Evolutionary conservation across 352 stramenopile genomes (phyloP), one percentile per base, ranked within the genome.

Genomic region (Peronospora farinosa): DNA sequence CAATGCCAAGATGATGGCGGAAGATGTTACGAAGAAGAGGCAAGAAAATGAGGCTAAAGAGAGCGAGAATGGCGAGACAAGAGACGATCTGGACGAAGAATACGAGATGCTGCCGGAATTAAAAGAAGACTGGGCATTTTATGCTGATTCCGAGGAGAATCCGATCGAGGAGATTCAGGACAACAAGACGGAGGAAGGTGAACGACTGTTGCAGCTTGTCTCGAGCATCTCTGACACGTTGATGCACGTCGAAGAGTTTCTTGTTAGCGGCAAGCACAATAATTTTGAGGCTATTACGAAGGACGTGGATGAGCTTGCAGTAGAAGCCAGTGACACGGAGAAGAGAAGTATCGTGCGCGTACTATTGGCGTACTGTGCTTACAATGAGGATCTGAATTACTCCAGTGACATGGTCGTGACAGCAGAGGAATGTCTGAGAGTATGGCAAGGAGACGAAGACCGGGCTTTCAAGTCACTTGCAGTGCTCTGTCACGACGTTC

Each of bases 281-380:
- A 79, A 75, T 13, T 65, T 65, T 52, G 55, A 74, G 8, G 37
- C 40, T 7, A 84, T 86, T 53, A 63, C 60, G 7, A 65, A 60
- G n/a, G 71, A 86, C 32, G 78, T 86, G 37, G 52, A 69, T 9
- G 30, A 55, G 9, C 47, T 58, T 21, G 63, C 65, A 36, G 68
- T 60, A 47, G 47, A 63, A 7, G 52, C 54, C 19, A 58, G 55
- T 8, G 58, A 72, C 5, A 66, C 69, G 33, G 67, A 74, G 31
- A 73, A 69, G 27, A 72, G 60, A 38, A 65, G 54, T 23, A 53
- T 87, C 35, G 73, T 67, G 9, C 74, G 77, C 39, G 58, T 91
- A 23, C 69, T 91, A 32, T 66, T 84, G 39, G 79, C 79, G 0
- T 86, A 79, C 54, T 84, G 73, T 27, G 82, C 75, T n/a, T 88